These are phyloP conservation scores for Ustulina deusta DNA, from an alignment of 2,329 filamentous ascomycete genomes.

Conservation along the genomic window DNA sequence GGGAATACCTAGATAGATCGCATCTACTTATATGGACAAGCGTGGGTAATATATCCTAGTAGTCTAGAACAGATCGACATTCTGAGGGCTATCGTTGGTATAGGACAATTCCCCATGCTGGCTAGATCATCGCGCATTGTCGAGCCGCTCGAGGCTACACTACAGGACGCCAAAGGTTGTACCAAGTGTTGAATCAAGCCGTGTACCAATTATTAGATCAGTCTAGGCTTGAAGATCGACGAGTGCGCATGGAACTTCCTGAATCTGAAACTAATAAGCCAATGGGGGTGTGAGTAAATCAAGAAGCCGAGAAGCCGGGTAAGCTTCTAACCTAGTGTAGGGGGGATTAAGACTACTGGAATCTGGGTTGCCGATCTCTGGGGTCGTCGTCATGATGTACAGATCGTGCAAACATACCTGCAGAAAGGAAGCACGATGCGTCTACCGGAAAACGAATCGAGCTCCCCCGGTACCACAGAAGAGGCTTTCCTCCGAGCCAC, in stretches of 20 bases:
- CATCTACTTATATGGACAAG: neutral
- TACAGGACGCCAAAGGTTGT: conserved; percentile 3
- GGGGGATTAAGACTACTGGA: neutral
- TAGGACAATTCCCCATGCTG: neutral
- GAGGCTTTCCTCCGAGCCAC: conserved; percentile 24
- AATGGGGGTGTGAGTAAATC: neutral
- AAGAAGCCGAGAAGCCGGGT: neutral
- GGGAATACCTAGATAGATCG: neutral
- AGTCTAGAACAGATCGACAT: conserved; percentile 24
- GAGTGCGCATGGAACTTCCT: conserved; percentile 7
- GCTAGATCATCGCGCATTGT: conserved; percentile 5
- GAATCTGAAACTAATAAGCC: neutral
- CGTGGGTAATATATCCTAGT: neutral
- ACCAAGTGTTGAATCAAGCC: neutral
- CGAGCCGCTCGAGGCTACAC: conserved; percentile 17
- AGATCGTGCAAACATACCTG: conserved; percentile 31
- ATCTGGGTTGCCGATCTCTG: conserved; percentile 19
- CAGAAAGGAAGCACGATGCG: conserved; percentile 13
- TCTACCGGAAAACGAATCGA: conserved; percentile 25
- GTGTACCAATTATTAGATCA: conserved; percentile 28
- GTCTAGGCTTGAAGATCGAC: conserved; percentile 20
- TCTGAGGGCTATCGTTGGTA: neutral
- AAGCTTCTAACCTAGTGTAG: neutral
- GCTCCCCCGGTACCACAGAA: conserved; percentile 5
- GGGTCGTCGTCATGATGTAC: conserved; percentile 9